Conservation (phyloP, 208 protist genomes). For the Hexamita inflata region DNA sequence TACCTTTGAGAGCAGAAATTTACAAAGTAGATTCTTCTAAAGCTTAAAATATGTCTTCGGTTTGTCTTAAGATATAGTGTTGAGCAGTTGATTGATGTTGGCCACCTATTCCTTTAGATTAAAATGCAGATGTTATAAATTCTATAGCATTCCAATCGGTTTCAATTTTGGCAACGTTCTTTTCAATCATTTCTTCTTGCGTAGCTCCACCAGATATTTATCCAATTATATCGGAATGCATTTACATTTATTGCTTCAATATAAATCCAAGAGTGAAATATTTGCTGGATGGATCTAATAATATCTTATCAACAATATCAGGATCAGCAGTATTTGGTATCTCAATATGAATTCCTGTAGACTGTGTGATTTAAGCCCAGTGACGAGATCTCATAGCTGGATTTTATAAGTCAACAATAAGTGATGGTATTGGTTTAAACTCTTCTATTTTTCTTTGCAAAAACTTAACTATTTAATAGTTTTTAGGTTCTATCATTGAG, state of each 20-base stretch:
- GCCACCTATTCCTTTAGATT: background rate
- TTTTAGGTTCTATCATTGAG: too few relatives aligned
- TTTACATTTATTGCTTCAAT: background rate
- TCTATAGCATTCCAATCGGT: slow-evolving; percentile 1
- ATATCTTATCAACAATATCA: background rate
- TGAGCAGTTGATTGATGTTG: too few relatives aligned
- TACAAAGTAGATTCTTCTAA: slow-evolving; percentile 7
- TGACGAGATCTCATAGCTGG: slow-evolving; percentile 9
- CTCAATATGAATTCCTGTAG: background rate
- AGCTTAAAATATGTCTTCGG: background rate
- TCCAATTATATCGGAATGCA: background rate
- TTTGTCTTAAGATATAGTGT: slow-evolving; percentile 18
- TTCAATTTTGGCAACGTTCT: background rate
- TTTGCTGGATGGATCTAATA: background rate
- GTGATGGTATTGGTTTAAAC: background rate
- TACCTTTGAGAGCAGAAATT: slow-evolving; percentile 22
- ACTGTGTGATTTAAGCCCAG: slow-evolving; percentile 9
- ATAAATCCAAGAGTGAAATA: slow-evolving; percentile 21
- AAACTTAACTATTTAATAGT: too few relatives aligned
- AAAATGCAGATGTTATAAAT: background rate
- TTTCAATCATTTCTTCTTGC: slow-evolving; percentile 3
- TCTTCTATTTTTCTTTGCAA: background rate
- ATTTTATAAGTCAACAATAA: slow-evolving; percentile 8
- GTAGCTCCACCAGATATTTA: slow-evolving; percentile 22
- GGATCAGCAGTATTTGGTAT: background rate